Conservation (phyloP, 2,329 filamentous ascomycete species). For the Exophiala sideris region DNA sequence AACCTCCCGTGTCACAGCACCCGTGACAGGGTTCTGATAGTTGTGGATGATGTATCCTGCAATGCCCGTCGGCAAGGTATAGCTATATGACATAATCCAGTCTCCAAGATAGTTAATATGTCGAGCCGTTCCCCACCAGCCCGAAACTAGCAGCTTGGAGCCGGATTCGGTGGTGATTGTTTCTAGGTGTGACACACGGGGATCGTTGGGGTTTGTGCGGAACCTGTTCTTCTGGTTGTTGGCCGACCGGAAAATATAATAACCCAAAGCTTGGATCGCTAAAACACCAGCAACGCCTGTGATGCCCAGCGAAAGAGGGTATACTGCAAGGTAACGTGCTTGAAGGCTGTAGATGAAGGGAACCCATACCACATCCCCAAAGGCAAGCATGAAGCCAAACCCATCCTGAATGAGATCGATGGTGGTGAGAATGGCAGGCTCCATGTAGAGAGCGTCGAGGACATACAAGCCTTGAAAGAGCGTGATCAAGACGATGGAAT, state of each 20-base stretch:
- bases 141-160: conserved; percentile 74
- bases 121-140: conserved; percentile 89
- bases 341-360: conserved; percentile 86
- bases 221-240: conserved; percentile 96
- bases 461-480: conserved; percentile 77
- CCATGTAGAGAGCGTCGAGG: conserved; percentile 81
- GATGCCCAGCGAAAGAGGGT: conserved; percentile 75
- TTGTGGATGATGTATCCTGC: conserved; percentile 72
- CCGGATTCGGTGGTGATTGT: conserved; percentile 83
- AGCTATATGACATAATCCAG: conserved; percentile 91
- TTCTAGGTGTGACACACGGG: conserved; percentile 72
- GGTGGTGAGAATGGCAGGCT: conserved; percentile 82
- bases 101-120: conserved; percentile 97
- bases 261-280: conserved; percentile 67
- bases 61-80: conserved; percentile 79
- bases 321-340: conserved; percentile 76
- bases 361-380: conserved; percentile 90
- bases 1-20: conserved; percentile 61
- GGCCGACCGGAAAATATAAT: conserved; percentile 86
- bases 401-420: conserved; percentile 93
- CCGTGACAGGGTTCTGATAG: conserved; percentile 46
- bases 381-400: conserved; percentile 91
- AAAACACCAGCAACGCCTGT: conserved; percentile 63
- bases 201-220: conserved; percentile 80
- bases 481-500: conserved; percentile 78